Evolutionary conservation across 495 filamentous ascomycete species (phyloP).

Genomic region (Xylaria venustula): DNA sequence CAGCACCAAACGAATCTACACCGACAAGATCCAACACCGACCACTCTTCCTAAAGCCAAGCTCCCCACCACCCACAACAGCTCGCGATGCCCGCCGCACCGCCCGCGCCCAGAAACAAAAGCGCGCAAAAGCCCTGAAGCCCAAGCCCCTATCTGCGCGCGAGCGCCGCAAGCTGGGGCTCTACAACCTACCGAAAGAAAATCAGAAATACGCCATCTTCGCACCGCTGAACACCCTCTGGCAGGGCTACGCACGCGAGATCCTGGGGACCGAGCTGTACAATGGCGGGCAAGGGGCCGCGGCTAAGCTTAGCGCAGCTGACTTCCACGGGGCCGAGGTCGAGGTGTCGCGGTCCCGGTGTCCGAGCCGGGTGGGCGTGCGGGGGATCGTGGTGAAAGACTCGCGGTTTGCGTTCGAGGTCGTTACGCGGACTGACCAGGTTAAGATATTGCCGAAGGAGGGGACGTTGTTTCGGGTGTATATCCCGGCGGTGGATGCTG

Average conservation of each 20-base stretch:
- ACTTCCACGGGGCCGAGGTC: slow-evolving; percentile 85
- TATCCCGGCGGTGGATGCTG: slow-evolving; percentile 49
- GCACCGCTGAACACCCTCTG: slow-evolving; percentile 74
- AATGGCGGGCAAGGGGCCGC: slow-evolving; percentile 44
- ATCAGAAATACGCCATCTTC: slow-evolving; percentile 74
- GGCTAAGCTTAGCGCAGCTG: slow-evolving; percentile 73
- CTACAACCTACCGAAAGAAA: slow-evolving; percentile 67
- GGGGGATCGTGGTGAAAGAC: slow-evolving; percentile 86
- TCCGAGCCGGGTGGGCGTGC: slow-evolving; percentile 75
- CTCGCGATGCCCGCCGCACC: slow-evolving; percentile 64
- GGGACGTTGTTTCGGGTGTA: slow-evolving; percentile 80
- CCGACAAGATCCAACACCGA: slow-evolving; percentile 77
- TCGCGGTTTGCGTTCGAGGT: slow-evolving; percentile 83
- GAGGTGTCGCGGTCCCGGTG: slow-evolving; percentile 81
- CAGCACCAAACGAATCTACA: slow-evolving; percentile 66
- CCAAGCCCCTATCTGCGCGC: slow-evolving; percentile 74
- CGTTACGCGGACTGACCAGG: slow-evolving; percentile 66
- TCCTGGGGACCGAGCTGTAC: slow-evolving; percentile 55
- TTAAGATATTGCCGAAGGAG: slow-evolving; percentile 82
- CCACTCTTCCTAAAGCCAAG: slow-evolving; percentile 77
- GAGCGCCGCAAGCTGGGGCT: slow-evolving; percentile 71
- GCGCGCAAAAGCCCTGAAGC: slow-evolving; percentile 59
- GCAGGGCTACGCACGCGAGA: slow-evolving; percentile 77
- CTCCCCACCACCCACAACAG: slow-evolving; percentile 55
- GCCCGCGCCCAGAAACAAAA: slow-evolving; percentile 54